Percentiles rank a stretch among this genome's conserved stretches.
These are phyloP conservation scores for Cucurbita pepo DNA, from an alignment of 306 rosid species.

Conservation along the genomic window DNA sequence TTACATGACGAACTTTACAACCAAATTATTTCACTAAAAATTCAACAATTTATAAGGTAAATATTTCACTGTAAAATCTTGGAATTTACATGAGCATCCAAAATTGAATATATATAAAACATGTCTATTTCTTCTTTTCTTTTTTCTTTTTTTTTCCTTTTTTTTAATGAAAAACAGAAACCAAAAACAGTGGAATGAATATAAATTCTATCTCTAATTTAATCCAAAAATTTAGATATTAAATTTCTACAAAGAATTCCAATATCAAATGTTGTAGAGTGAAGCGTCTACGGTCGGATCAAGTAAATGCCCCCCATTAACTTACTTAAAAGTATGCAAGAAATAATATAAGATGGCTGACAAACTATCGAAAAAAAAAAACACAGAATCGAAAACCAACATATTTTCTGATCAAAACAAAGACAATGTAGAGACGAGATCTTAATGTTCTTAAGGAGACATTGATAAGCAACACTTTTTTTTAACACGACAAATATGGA, in stretches of 20 bases:
- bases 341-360: neutral
- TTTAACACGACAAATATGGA: too few species aligned
- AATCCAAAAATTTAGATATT: too few species aligned
- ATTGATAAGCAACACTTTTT: too few species aligned
- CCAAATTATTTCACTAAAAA: neutral
- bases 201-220: too few species aligned
- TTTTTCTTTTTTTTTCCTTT: too few species aligned
- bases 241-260: neutral
- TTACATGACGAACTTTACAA: neutral
- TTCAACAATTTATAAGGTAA: neutral
- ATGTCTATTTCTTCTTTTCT: too few species aligned
- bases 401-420: neutral
- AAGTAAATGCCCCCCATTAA: neutral
- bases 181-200: too few species aligned
- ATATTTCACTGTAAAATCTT: too few species aligned
- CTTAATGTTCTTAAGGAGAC: too few species aligned
- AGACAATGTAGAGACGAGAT: neutral
- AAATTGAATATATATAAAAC: too few species aligned
- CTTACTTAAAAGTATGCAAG: neutral
- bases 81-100: too few species aligned
- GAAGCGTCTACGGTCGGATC: neutral
- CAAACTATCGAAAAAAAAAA: neutral
- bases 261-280: neutral
- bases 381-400: neutral
- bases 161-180: too few species aligned